Percentiles rank a stretch among this genome's conserved stretches.
These are phyloP conservation scores for Purpureocillium lavendulum DNA, from an alignment of 2,329 filamentous ascomycete genomes.

Conservation along the genomic window DNA sequence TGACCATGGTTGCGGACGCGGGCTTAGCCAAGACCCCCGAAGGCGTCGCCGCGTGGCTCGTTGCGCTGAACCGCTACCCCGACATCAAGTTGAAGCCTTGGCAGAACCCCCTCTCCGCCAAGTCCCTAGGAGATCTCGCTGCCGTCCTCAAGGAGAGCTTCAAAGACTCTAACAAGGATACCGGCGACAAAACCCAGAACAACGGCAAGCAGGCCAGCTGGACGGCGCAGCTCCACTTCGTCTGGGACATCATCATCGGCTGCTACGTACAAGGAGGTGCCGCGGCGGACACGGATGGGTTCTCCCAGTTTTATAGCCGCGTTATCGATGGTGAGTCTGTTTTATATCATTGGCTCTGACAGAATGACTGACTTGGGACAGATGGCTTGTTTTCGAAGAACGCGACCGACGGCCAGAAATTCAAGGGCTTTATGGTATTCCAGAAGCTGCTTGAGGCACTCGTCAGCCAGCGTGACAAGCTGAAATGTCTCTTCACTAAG, in stretches of 20 bases:
- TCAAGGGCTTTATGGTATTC: constrained; percentile 84
- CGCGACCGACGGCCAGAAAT: constrained; percentile 82
- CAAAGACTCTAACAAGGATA: constrained; percentile 40
- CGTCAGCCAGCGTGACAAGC: constrained; percentile 36
- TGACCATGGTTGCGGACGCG: constrained; percentile 53
- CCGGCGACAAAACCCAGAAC: constrained; percentile 26
- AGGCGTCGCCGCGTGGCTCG: constrained; percentile 82
- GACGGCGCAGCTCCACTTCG: constrained; percentile 75
- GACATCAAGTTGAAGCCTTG: constrained; percentile 60
- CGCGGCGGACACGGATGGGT: constrained; percentile 33
- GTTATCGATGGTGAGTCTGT: constrained; percentile 67
- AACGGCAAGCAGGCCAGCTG: constrained; percentile 62
- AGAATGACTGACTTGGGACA: constrained; percentile 27
- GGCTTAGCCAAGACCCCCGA: constrained; percentile 75
- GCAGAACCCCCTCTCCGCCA: constrained; percentile 65
- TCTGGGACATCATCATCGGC: constrained; percentile 72
- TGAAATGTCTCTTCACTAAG: constrained; percentile 62
- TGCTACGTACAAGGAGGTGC: constrained; percentile 35
- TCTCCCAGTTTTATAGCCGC: constrained; percentile 76
- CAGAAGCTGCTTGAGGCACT: constrained; percentile 59
- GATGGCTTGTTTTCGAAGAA: constrained; percentile 76
- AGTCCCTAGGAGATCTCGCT: constrained; percentile 60
- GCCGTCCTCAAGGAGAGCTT: constrained; percentile 73
- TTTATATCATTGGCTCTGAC: no score
- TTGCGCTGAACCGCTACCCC: constrained; percentile 55